Conservation (phyloP, 1,139 yeast genomes). For the Candida frijolesensis region DNA sequence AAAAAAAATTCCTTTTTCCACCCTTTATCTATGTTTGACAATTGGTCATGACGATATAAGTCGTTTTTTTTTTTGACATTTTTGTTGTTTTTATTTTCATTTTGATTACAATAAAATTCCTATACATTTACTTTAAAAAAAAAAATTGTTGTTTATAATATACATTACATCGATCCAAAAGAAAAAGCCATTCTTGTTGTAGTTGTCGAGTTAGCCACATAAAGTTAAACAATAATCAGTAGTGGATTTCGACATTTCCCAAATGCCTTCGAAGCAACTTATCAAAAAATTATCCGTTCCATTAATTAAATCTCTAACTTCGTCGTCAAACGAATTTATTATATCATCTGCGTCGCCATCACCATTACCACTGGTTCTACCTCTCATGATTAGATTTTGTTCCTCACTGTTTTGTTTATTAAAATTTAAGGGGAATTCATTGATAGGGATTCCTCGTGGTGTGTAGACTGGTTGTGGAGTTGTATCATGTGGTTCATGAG, state of each 20-base stretch:
- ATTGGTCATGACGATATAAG: background rate
- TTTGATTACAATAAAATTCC: background rate
- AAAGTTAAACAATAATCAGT: slow-evolving; percentile 8
- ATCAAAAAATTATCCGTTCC: slow-evolving; percentile 17
- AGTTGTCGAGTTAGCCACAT: slow-evolving; percentile 2
- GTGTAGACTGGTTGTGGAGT: slow-evolving; percentile 22
- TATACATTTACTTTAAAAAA: slow-evolving; percentile 3
- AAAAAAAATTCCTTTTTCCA: background rate
- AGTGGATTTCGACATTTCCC: slow-evolving; percentile 10
- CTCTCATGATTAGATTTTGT: slow-evolving; percentile 5
- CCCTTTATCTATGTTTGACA: background rate
- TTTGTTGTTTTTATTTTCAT: background rate
- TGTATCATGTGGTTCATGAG: slow-evolving; percentile 6
- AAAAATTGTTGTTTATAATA: background rate
- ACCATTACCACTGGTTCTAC: slow-evolving; percentile 4
- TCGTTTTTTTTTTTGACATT: background rate
- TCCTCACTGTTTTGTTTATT: slow-evolving; percentile 15
- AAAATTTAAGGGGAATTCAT: slow-evolving; percentile 23
- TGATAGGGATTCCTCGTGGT: slow-evolving; percentile 29
- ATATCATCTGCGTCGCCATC: slow-evolving; percentile 14
- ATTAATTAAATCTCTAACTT: slow-evolving; percentile 19
- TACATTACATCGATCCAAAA: background rate
- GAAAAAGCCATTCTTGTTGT: background rate
- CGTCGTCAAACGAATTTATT: slow-evolving; percentile 21
- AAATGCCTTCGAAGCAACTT: slow-evolving; percentile 16